phyloP scores from a whole-genome alignment of 2,329 filamentous ascomycete species.

The Clonostachys solani region DNA sequence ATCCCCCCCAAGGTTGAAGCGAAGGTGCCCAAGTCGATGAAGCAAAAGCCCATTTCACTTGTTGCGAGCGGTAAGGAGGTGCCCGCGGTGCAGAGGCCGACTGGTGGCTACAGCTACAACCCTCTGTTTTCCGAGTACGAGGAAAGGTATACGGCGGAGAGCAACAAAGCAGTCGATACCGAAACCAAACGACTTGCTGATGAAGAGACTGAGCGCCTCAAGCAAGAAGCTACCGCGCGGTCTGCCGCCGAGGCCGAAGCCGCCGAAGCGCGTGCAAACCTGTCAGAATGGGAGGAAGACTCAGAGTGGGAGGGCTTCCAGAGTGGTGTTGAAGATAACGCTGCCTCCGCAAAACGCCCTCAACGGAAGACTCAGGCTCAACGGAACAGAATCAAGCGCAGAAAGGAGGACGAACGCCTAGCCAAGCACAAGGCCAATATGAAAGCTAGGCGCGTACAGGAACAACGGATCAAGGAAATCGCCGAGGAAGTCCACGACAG shows the following conservation, averaged over 20 bases:
- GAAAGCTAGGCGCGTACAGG: conserved; percentile 69
- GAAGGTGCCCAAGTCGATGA: conserved; percentile 71
- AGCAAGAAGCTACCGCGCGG: conserved; percentile 60
- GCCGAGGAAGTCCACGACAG: conserved; percentile 56
- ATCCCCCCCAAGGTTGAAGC: conserved; percentile 61
- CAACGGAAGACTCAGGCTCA: conserved; percentile 83
- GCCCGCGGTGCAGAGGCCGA: conserved; percentile 74
- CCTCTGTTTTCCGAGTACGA: conserved; percentile 85
- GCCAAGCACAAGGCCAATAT: conserved; percentile 72
- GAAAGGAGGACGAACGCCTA: conserved; percentile 80
- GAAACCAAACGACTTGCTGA: conserved; percentile 71
- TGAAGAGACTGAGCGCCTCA: conserved; percentile 62
- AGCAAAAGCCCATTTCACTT: conserved; percentile 74
- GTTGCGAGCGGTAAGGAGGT: conserved; percentile 77
- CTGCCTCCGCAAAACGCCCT: conserved; percentile 60
- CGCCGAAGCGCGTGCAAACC: conserved; percentile 59
- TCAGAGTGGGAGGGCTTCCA: conserved; percentile 89
- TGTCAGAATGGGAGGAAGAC: conserved; percentile 77
- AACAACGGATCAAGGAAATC: conserved; percentile 67
- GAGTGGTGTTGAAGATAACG: conserved; percentile 67
- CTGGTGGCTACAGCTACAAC: conserved; percentile 88
- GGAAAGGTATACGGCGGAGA: conserved; percentile 67
- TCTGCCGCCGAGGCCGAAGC: conserved; percentile 74
- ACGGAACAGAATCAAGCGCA: conserved; percentile 80
- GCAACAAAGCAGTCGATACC: conserved; percentile 71